These are phyloP conservation scores for Lathyrus aphaca DNA, from an alignment of 306 rosid species.

Conservation along the genomic window DNA sequence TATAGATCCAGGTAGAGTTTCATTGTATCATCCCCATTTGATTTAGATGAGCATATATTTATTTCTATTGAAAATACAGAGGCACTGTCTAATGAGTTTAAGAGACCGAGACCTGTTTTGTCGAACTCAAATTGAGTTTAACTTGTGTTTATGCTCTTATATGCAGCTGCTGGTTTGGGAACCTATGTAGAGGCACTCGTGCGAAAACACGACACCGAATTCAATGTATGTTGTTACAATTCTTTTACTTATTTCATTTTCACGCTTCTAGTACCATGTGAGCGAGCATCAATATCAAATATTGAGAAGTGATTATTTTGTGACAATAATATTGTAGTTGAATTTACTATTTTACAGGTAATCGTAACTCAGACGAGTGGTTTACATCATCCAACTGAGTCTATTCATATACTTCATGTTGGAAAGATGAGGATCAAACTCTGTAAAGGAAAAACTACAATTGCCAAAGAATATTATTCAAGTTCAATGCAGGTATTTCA, in stretches of 20 bases:
- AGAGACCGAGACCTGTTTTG: slow-evolving; percentile 16
- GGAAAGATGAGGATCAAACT: slow-evolving; percentile 98
- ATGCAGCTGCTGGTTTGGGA: slow-evolving; percentile 98
- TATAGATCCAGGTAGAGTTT: slow-evolving; percentile 79
- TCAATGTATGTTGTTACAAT: slow-evolving; percentile 67
- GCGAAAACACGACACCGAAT: slow-evolving; percentile 90
- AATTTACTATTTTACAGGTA: slow-evolving; percentile 60
- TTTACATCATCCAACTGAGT: slow-evolving; percentile 65
- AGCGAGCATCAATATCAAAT: not conserved
- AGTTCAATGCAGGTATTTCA: slow-evolving; percentile 86
- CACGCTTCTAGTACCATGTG: not conserved
- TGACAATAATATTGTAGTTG: slow-evolving; percentile 30
- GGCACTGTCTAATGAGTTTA: slow-evolving; percentile 5
- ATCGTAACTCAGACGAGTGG: slow-evolving; percentile 89
- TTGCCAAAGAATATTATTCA: slow-evolving; percentile 87
- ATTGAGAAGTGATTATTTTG: slow-evolving; percentile 9
- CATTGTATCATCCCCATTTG: slow-evolving; percentile 24
- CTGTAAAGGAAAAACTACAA: slow-evolving; percentile 76
- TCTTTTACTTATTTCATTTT: slow-evolving; percentile 31
- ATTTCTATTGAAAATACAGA: slow-evolving; percentile 12
- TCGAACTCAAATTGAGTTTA: slow-evolving; percentile 20
- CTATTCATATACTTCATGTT: slow-evolving; percentile 81
- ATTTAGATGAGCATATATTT: slow-evolving; percentile 28
- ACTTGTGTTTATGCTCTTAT: slow-evolving; percentile 40
- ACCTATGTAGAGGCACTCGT: slow-evolving; percentile 95